Evolutionary conservation across 495 filamentous ascomycete genomes (phyloP), one percentile per base, ranked within the genome.

Genomic region (Cenococcum geophilum): DNA sequence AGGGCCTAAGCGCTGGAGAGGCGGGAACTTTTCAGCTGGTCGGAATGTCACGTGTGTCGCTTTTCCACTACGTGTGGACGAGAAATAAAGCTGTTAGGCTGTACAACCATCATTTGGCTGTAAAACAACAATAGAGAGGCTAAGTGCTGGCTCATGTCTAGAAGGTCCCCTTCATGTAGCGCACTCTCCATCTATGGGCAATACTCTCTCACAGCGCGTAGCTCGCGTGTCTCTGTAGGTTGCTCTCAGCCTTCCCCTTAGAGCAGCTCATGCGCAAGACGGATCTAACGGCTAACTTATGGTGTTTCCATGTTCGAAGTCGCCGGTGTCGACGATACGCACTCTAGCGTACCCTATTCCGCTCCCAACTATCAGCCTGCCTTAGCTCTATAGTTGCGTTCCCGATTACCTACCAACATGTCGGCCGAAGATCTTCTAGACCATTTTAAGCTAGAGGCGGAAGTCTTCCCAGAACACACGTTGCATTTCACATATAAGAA

Each of bases 361-460:
- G 36, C 36, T 40, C 14, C 36, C 8, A 40, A 14, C 36, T 40
- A 40, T 14, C 14, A 40, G 8, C 36, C 36, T 40, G 36, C 36
- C 36, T 40, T 6, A 8, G 36, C 36, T 40, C 14, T 40, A 14
- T 40, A 40, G 36, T 14, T 40, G 36, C 36, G 36, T 14, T 40
- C 36, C 36, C 36, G 14, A 40, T 40, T 40, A 6, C 14, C 36
- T 6, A 40, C 36, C 36, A 40, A 40, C 5, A 40, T 68, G 61
- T 18, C 18, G 8, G 36, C 14, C 10, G 40, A 45, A 43, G 62
- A 64, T 22, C 59, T 64, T 5, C 62, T 64, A 2, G 62, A 64
- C 32, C 62, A 64, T 50, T 64, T 62, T 40, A 60, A 56, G 37
- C 35, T 62, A 16, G 49, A 55, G 12, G 62, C 62, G n/a, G 10